A percentile compares a stretch with the other conserved stretches of the same genome.
phyloP scores from a whole-genome alignment of 305 asterid genomes.

The Ajuga reptans region DNA sequence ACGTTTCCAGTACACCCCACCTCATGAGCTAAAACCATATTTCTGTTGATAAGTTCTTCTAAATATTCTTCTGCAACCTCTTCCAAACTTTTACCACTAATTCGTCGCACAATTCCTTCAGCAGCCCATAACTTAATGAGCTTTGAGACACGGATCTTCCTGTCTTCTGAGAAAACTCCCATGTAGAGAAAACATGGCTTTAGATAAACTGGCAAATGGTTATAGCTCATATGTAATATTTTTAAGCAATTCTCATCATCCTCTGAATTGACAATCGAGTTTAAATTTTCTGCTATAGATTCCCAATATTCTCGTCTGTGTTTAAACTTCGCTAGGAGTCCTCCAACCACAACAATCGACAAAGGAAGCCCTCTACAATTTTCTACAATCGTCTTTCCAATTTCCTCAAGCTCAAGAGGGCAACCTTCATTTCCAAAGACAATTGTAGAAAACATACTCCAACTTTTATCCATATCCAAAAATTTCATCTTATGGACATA shows the following conservation, averaged over 20 bases:
- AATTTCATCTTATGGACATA: neutral
- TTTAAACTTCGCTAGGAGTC: conserved; percentile 1
- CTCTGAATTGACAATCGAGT: neutral
- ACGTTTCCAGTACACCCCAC: neutral
- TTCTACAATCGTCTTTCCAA: neutral
- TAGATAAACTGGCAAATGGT: neutral
- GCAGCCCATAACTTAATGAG: neutral
- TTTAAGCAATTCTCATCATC: conserved; percentile 4
- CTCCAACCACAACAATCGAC: conserved; percentile 15
- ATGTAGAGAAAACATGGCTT: conserved; percentile 10
- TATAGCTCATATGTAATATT: conserved; percentile 13
- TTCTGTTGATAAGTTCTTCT: neutral
- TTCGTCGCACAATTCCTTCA: neutral
- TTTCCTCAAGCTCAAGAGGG: conserved; percentile 7
- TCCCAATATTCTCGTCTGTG: neutral
- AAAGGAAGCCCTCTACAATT: conserved; percentile 17
- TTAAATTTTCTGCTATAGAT: neutral
- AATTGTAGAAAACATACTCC: neutral
- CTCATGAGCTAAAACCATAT: neutral
- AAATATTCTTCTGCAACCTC: neutral
- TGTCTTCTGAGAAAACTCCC: neutral
- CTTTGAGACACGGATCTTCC: neutral
- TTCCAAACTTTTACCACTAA: neutral
- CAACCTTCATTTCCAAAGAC: neutral
- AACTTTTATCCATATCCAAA: neutral